phyloP scores from a whole-genome alignment of 148 eudicot genomes.

The Mesembryanthemum crystallinum region DNA sequence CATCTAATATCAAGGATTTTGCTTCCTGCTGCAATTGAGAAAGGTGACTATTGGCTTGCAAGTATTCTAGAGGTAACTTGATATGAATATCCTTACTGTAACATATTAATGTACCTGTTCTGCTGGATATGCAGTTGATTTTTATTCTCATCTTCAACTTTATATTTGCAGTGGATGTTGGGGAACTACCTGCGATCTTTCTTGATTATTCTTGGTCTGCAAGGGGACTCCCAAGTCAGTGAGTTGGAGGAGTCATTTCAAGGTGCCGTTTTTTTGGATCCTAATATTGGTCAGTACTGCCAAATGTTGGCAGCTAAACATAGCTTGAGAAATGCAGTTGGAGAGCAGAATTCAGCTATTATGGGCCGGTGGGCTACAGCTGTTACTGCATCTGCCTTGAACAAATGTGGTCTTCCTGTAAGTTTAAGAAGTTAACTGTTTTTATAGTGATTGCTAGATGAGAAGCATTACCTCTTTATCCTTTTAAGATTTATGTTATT shows the following conservation, averaged over 20 bases:
- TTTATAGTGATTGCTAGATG: conserved; percentile 3
- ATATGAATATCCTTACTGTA: conserved; percentile 7
- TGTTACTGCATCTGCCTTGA: conserved; percentile 64
- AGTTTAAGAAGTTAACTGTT: conserved; percentile 32
- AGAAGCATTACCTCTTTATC: not conserved
- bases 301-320: conserved; percentile 67
- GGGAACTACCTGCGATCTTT: conserved; percentile 69
- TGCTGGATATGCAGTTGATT: conserved; percentile 2
- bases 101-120: not conserved
- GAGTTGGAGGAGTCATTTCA: conserved; percentile 35
- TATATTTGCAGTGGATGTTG: conserved; percentile 63
- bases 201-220: conserved; percentile 52
- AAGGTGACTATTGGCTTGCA: conserved; percentile 80
- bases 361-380: conserved; percentile 66
- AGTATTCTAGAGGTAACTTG: conserved; percentile 73
- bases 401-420: conserved; percentile 84
- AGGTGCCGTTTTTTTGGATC: conserved; percentile 60
- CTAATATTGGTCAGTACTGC: conserved; percentile 87
- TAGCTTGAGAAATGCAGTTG: conserved; percentile 76
- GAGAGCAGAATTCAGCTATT: conserved; percentile 66
- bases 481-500: not conserved
- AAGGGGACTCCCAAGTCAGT: conserved; percentile 33
- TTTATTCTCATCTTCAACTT: conserved; percentile 8
- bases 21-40: conserved; percentile 83
- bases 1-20: conserved; percentile 66